These are phyloP conservation scores for Ophiobolus disseminans DNA, from an alignment of 2,329 filamentous ascomycete species.

Conservation along the genomic window DNA sequence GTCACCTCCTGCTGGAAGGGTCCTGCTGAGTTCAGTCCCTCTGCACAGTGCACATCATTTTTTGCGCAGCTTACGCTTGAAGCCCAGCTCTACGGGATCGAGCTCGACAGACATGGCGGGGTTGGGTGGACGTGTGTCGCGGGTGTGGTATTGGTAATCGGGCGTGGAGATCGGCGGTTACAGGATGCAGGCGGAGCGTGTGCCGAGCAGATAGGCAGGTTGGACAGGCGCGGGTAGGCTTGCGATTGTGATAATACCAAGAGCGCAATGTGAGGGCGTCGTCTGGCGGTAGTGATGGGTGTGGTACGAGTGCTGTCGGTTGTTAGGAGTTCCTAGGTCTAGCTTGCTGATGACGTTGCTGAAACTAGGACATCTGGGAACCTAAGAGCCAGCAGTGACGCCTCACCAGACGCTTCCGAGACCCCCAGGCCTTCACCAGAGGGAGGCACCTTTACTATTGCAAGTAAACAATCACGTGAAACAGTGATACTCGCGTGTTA, in stretches of 20 bases:
- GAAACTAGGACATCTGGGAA: conserved; percentile 7
- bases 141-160: conserved; percentile 42
- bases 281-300: neutral
- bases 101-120: conserved; percentile 90
- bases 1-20: conserved; percentile 71
- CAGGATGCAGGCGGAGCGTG: conserved; percentile 18
- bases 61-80: conserved; percentile 74
- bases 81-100: conserved; percentile 88
- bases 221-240: neutral
- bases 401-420: conserved; percentile 11
- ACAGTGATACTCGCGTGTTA: too few relatives aligned
- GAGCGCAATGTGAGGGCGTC: too few relatives aligned
- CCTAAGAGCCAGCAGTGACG: conserved; percentile 14
- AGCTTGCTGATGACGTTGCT: conserved; percentile 24
- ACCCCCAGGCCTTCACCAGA: neutral
- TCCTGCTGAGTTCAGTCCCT: conserved; percentile 52
- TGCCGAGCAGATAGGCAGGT: neutral
- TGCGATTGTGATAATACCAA: conserved; percentile 5
- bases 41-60: neutral
- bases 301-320: conserved; percentile 2
- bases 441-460: neutral
- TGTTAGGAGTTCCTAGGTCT: neutral
- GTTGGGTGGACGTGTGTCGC: conserved; percentile 18
- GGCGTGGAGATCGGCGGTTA: conserved; percentile 14
- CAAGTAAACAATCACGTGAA: too few relatives aligned